Percentiles rank a stretch among this genome's conserved stretches.
Evolutionary conservation across 2,329 filamentous ascomycete genomes (phyloP).

Genomic region (Bipolaris gigantea): DNA sequence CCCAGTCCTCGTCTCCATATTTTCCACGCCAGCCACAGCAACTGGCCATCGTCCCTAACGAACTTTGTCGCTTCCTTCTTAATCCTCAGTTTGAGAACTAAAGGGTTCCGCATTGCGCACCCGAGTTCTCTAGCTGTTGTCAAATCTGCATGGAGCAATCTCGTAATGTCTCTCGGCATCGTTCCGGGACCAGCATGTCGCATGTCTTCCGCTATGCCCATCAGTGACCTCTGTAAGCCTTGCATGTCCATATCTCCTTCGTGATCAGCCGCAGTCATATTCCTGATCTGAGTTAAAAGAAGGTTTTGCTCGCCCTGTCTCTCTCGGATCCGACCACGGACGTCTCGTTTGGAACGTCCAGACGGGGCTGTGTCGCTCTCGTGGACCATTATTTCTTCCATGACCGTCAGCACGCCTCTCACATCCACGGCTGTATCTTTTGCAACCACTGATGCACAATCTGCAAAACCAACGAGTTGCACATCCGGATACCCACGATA

Average conservation of each 20-base stretch:
- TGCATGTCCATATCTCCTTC: neutral
- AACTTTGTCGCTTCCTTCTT: too few species aligned
- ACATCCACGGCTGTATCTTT: constrained; percentile 2
- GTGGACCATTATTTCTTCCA: constrained; percentile 3
- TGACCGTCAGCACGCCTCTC: neutral
- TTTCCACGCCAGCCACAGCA: neutral
- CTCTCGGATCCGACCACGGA: neutral
- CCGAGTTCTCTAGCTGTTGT: constrained; percentile 1
- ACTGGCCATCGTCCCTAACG: neutral
- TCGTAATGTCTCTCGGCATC: constrained; percentile 3
- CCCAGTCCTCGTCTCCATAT: neutral
- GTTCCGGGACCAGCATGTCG: constrained; percentile 7
- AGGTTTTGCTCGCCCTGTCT: neutral
- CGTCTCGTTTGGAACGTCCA: neutral
- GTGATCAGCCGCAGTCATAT: neutral
- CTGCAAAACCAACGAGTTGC: constrained; percentile 9
- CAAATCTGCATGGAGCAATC: constrained; percentile 13
- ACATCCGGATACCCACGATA: constrained; percentile 20
- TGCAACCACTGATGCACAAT: neutral
- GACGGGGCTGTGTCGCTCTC: constrained; percentile 11
- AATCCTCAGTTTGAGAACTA: constrained; percentile 4
- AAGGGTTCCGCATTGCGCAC: neutral
- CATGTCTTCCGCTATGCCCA: neutral
- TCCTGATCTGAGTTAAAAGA: neutral
- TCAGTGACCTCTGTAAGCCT: neutral